phyloP scores from a whole-genome alignment of 2,329 filamentous ascomycete species.

The Bisporella sp. region DNA sequence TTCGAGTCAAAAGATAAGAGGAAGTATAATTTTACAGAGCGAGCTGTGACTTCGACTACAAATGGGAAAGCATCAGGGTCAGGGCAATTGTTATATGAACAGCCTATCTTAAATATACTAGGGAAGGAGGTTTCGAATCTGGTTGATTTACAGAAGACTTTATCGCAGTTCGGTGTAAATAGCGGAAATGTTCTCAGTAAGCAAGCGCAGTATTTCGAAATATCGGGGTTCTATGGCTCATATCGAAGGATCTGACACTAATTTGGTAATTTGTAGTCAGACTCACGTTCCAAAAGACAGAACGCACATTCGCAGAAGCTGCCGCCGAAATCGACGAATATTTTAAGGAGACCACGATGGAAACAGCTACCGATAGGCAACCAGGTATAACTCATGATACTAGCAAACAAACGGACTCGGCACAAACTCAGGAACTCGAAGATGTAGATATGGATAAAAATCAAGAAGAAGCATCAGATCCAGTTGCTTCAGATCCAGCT shows the following conservation, averaged over 20 bases:
- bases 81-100: constrained; percentile 82
- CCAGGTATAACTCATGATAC: not conserved
- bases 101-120: constrained; percentile 77
- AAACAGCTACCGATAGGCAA: constrained; percentile 6
- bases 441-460: constrained; percentile 6
- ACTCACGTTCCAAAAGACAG: constrained; percentile 68
- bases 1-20: constrained; percentile 68
- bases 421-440: not conserved
- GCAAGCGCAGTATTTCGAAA: too few relatives aligned
- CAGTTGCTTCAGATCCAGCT: not conserved
- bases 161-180: constrained; percentile 82
- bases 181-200: constrained; percentile 63
- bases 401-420: not conserved
- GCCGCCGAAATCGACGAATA: constrained; percentile 74
- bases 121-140: constrained; percentile 72
- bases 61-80: constrained; percentile 42
- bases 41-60: constrained; percentile 54
- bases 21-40: constrained; percentile 74
- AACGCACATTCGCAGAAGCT: constrained; percentile 75
- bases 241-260: too few relatives aligned
- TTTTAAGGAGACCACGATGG: constrained; percentile 42
- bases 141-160: constrained; percentile 77
- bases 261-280: constrained; percentile 38
- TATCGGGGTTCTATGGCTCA: too few relatives aligned
- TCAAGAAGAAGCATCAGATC: constrained; percentile 1